These are phyloP conservation scores for Gossypium turneri DNA, from an alignment of 345 rosid genomes.

Conservation along the genomic window DNA sequence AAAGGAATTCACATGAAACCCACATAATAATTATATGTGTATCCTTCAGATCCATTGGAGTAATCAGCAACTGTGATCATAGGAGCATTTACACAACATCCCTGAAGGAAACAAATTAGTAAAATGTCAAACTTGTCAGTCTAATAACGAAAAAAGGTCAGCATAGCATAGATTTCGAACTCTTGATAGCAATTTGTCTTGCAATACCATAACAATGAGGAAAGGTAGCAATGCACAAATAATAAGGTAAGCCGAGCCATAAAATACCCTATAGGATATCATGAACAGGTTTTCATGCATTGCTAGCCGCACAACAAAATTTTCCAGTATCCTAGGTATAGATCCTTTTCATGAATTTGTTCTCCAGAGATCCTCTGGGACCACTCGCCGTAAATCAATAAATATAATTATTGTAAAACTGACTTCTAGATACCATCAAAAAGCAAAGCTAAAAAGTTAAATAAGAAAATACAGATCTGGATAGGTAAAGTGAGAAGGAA, in stretches of 20 bases:
- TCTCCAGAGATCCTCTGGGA: not conserved
- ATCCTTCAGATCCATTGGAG: slow-evolving; percentile 92
- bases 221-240: slow-evolving; percentile 1
- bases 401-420: not conserved
- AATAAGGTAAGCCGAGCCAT: not conserved
- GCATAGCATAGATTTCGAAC: not conserved
- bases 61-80: slow-evolving; percentile 99
- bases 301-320: not conserved
- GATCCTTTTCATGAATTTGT: not conserved
- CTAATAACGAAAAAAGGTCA: slow-evolving; percentile 11
- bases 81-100: slow-evolving; percentile 97
- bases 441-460: not conserved
- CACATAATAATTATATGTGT: slow-evolving; percentile 86
- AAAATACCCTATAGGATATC: not conserved
- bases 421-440: slow-evolving; percentile 6
- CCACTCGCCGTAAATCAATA: not conserved
- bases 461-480: not conserved
- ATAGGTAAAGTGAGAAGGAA: not conserved
- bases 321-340: not conserved
- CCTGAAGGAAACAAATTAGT: slow-evolving; percentile 53
- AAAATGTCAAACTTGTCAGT: slow-evolving; percentile 8
- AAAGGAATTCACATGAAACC: slow-evolving; percentile 25
- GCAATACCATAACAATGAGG: not conserved
- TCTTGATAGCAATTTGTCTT: not conserved
- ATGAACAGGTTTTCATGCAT: not conserved